Conservation (phyloP, 108 stramenopile genomes). For the Cyclotella distinguenda region DNA sequence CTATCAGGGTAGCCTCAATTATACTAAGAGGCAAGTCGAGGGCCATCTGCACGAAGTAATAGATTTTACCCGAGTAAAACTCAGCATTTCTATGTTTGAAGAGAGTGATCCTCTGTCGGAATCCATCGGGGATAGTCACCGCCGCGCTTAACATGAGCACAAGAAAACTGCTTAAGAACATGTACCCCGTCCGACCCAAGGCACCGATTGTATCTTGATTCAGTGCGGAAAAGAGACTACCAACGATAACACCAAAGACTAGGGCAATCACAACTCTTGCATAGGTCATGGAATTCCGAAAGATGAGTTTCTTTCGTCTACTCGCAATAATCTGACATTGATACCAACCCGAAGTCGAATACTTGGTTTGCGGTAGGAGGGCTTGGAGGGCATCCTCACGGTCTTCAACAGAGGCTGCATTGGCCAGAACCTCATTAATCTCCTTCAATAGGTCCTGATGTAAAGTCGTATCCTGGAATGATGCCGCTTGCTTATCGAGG, state of each 20-base stretch:
- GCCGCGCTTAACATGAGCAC: constrained; percentile 52
- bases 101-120: constrained; percentile 35
- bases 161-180: constrained; percentile 38
- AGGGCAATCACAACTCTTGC: constrained; percentile 46
- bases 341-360: constrained; percentile 10
- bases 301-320: constrained; percentile 44
- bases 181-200: constrained; percentile 40
- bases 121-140: constrained; percentile 40
- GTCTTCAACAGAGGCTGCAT: neutral
- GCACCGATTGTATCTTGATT: constrained; percentile 25
- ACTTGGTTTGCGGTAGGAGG: constrained; percentile 4
- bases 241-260: constrained; percentile 43
- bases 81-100: constrained; percentile 49
- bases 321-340: constrained; percentile 23
- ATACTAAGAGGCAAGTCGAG: constrained; percentile 36
- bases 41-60: constrained; percentile 26
- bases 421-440: neutral
- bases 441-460: neutral
- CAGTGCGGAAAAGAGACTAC: constrained; percentile 35
- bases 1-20: constrained; percentile 38
- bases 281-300: constrained; percentile 40
- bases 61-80: constrained; percentile 30
- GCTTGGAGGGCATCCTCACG: neutral
- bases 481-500: neutral
- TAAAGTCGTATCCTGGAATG: neutral